Evolutionary conservation across 805 yeast species (phyloP), one percentile per base, ranked within the genome.

Genomic region (Wickerhamiella vanderwaltii): DNA sequence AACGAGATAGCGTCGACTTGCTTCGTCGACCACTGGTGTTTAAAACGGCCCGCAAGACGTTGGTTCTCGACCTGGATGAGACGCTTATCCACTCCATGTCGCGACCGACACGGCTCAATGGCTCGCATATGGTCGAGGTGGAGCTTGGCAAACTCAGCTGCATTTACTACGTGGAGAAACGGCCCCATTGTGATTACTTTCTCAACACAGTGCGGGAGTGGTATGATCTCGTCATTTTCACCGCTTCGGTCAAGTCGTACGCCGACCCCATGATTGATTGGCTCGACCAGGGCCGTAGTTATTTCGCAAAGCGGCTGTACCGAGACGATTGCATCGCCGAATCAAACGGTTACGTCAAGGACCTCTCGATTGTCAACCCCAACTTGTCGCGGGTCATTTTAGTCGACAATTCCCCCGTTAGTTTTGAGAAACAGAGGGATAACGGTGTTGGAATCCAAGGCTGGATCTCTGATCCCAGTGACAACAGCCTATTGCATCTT

Each of bases 251-350:
- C 47, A 75, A 77, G 58, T 95, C 85, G 56, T 91, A 91, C 55
- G 97, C 98, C 0, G 98, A 91, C 55, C 97, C 98, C 0, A 93
- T 91, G 39, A 83, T 91, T 40, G 88, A 88, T 60, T 83, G 87
- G 77, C 66, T 88, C 16, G 97, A 88, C 58, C 68, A 71, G 52
- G 45, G 47, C 29, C 46, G 66, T 52, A 55, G 61, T 53, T 67
- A 58, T 63, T 76, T 74, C 63, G 53, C 64, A 35, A 69, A 69
- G 44, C 65, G 97, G 39, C 75, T 69, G 48, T 88, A 88, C 59
- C 68, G 97, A 52, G 71, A 71, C 51, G 79, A 85, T 55, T 88
- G 98, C 59, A 77, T 79, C 1, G 67, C 56, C 16, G 51, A 76
- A 46, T 64, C 82, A 40, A 74, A 72, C 48, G 95, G 95, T 1